Conservation (phyloP, 2,329 filamentous ascomycete genomes). For the Fulvia fulva region DNA sequence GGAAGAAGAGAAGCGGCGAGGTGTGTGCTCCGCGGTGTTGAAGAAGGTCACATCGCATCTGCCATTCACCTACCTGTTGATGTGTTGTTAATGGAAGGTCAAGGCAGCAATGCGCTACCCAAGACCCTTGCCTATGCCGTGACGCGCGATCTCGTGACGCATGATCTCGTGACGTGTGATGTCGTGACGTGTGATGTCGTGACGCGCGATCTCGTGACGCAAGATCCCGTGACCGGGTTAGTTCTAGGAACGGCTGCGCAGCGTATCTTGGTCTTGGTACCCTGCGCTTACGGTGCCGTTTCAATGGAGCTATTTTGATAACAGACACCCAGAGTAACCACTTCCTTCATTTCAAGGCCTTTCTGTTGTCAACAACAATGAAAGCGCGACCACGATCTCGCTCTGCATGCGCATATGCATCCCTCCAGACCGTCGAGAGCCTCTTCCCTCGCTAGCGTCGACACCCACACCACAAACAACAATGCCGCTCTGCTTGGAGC, state of each 20-base stretch:
- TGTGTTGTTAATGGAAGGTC: neutral
- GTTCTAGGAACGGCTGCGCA: neutral
- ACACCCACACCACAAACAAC: slow-evolving; percentile 16
- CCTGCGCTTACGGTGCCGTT: neutral
- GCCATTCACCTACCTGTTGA: neutral
- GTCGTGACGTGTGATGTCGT: too few relatives aligned
- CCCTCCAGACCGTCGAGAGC: slow-evolving; percentile 21
- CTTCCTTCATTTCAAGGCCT: neutral
- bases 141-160: neutral
- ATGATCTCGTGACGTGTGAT: too few relatives aligned
- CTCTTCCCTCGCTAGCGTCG: slow-evolving; percentile 23
- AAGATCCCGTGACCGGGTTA: too few relatives aligned
- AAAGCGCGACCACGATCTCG: slow-evolving; percentile 35
- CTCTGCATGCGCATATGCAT: slow-evolving; percentile 25
- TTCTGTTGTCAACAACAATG: neutral
- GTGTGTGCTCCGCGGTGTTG: neutral
- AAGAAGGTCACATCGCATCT: neutral
- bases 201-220: too few relatives aligned
- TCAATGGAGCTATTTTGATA: neutral
- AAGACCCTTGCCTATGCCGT: neutral
- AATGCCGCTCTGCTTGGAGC: slow-evolving; percentile 50
- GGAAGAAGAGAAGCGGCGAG: neutral
- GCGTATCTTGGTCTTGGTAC: neutral
- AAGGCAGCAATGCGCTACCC: neutral
- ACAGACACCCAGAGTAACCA: neutral